phyloP scores from a whole-genome alignment of 345 rosid genomes.

The Gossypium raimondii region DNA sequence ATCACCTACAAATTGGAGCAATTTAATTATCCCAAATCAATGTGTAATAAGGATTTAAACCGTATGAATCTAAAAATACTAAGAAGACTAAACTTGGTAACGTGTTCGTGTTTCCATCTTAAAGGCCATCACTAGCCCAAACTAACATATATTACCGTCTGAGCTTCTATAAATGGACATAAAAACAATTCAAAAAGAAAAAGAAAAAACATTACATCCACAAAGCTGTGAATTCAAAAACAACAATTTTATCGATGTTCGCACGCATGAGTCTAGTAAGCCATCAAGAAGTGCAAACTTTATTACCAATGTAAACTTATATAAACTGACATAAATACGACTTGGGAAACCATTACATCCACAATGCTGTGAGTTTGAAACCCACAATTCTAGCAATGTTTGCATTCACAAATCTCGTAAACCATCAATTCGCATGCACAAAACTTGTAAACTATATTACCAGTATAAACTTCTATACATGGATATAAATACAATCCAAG shows the following conservation, averaged over 20 bases:
- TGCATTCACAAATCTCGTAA: not conserved
- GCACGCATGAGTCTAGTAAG: not conserved
- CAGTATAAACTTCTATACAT: not conserved
- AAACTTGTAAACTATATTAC: not conserved
- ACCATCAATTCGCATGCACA: not conserved
- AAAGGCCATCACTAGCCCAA: not conserved
- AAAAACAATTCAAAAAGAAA: not conserved
- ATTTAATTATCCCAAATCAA: conserved; percentile 27
- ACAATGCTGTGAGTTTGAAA: not conserved
- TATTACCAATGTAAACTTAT: not conserved
- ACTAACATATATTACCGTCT: not conserved
- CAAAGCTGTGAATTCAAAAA: not conserved
- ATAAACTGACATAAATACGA: not conserved
- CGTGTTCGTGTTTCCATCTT: not conserved
- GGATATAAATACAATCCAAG: not conserved
- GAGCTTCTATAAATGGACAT: not conserved
- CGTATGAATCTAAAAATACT: not conserved
- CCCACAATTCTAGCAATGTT: not conserved
- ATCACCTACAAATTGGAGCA: conserved; percentile 16
- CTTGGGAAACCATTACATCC: not conserved
- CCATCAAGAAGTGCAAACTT: not conserved
- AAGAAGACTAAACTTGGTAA: not conserved
- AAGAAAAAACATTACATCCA: not conserved
- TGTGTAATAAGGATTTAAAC: not conserved
- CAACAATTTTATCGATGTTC: not conserved